Evolutionary conservation across 805 yeast species (phyloP).

Genomic region (Yamadazyma sp.): DNA sequence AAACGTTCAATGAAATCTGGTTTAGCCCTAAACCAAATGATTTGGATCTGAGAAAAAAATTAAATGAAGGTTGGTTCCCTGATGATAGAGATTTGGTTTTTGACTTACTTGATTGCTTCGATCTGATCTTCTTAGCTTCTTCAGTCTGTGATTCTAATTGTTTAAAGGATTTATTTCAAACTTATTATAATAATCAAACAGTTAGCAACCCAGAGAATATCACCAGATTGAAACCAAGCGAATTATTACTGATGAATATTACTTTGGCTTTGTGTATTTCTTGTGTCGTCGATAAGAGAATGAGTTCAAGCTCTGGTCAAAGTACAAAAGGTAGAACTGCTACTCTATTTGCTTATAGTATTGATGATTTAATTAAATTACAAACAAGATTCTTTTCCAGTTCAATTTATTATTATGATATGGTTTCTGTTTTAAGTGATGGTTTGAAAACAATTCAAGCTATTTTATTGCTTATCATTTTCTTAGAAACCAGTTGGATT

Average conservation of each 20-base stretch:
- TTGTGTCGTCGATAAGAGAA: slow-evolving; percentile 18
- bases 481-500: slow-evolving; percentile 30
- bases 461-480: slow-evolving; percentile 43
- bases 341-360: slow-evolving; percentile 6
- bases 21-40: slow-evolving; percentile 9
- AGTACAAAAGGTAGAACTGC: slow-evolving; percentile 6
- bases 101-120: slow-evolving; percentile 27
- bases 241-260: slow-evolving; percentile 31
- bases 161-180: slow-evolving; percentile 21
- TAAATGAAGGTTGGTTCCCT: slow-evolving; percentile 17
- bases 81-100: slow-evolving; percentile 19
- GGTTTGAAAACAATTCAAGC: slow-evolving; percentile 53
- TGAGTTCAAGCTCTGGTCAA: not conserved
- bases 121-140: slow-evolving; percentile 18
- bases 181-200: slow-evolving; percentile 18
- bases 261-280: slow-evolving; percentile 24
- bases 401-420: slow-evolving; percentile 51
- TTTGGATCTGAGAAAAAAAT: slow-evolving; percentile 5
- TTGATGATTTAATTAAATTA: slow-evolving; percentile 16
- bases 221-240: slow-evolving; percentile 25
- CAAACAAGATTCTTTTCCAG: slow-evolving; percentile 20
- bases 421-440: slow-evolving; percentile 47
- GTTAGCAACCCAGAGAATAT: not conserved
- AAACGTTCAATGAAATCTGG: slow-evolving; percentile 13
- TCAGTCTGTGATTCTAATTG: slow-evolving; percentile 16